Evolutionary conservation across 345 rosid species (phyloP).

Genomic region (Citrus glauca): DNA sequence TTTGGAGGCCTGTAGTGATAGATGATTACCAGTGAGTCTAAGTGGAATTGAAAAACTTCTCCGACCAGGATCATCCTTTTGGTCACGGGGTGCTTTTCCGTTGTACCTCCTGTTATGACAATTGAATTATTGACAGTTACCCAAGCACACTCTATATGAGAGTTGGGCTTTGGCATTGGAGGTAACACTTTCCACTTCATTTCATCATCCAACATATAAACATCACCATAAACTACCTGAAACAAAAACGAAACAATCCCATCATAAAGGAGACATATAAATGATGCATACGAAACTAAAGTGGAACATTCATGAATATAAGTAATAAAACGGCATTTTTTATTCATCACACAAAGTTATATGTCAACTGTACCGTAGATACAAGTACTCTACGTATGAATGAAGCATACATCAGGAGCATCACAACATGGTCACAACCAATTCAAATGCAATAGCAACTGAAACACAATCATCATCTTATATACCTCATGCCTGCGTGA

Average conservation of each 20-base stretch:
- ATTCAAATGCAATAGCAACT: neutral
- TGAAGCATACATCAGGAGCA: neutral
- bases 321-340: neutral
- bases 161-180: constrained; percentile 77
- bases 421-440: neutral
- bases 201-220: constrained; percentile 71
- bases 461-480: neutral
- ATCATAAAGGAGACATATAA: neutral
- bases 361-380: neutral
- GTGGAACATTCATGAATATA: neutral
- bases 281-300: neutral
- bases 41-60: constrained; percentile 65
- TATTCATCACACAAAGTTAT: neutral
- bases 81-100: constrained; percentile 77
- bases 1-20: neutral
- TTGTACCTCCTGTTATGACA: constrained; percentile 70
- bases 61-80: constrained; percentile 78
- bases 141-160: constrained; percentile 87
- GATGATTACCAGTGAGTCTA: constrained; percentile 50
- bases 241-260: constrained; percentile 2
- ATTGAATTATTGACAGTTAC: constrained; percentile 69
- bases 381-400: neutral
- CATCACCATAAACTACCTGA: constrained; percentile 71
- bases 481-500: constrained; percentile 80
- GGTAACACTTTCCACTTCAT: constrained; percentile 72